A percentile compares a stretch with the other conserved stretches of the same genome.
phyloP scores from a whole-genome alignment of 306 rosid genomes.

The Astragalus glycyphyllos region DNA sequence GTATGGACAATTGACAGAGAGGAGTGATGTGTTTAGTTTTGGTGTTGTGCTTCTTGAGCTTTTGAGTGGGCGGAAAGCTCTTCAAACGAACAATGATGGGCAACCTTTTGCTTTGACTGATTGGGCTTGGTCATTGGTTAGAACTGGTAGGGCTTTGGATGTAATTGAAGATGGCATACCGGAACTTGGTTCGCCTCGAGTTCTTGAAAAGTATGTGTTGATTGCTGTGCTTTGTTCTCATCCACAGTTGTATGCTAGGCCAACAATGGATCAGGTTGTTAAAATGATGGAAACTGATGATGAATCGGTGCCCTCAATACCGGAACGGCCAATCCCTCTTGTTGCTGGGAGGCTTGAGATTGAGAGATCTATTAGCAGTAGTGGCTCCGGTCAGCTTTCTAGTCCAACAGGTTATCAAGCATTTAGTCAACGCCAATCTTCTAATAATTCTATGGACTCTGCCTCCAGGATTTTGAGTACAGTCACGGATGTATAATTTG shows the following conservation, averaged over 20 bases:
- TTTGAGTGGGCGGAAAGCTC: conserved; percentile 91
- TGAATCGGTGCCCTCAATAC: conserved; percentile 69
- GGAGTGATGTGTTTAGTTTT: conserved; percentile 91
- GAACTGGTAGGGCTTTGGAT: conserved; percentile 66
- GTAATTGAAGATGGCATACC: conserved; percentile 82
- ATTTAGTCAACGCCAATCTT: conserved; percentile 46
- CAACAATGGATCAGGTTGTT: conserved; percentile 96
- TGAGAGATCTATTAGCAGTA: conserved; percentile 66
- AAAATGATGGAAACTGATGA: conserved; percentile 96
- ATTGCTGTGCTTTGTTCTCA: conserved; percentile 91
- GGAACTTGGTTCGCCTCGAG: conserved; percentile 56
- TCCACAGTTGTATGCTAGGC: conserved; percentile 94
- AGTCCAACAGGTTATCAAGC: conserved; percentile 66
- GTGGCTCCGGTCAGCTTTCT: conserved; percentile 62
- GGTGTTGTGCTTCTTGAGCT: conserved; percentile 96
- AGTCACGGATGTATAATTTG: conserved; percentile 28
- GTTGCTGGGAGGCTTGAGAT: conserved; percentile 77
- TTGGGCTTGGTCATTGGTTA: conserved; percentile 94
- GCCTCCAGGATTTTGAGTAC: conserved; percentile 42
- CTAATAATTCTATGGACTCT: conserved; percentile 45
- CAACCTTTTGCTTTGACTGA: conserved; percentile 76
- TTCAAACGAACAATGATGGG: conserved; percentile 53
- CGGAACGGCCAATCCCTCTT: conserved; percentile 77
- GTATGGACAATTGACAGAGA: conserved; percentile 91
- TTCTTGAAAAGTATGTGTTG: conserved; percentile 82